Evolutionary conservation across 139 green algal species (phyloP), one percentile per base, ranked within the genome.

Genomic region (Chlorella sp.): DNA sequence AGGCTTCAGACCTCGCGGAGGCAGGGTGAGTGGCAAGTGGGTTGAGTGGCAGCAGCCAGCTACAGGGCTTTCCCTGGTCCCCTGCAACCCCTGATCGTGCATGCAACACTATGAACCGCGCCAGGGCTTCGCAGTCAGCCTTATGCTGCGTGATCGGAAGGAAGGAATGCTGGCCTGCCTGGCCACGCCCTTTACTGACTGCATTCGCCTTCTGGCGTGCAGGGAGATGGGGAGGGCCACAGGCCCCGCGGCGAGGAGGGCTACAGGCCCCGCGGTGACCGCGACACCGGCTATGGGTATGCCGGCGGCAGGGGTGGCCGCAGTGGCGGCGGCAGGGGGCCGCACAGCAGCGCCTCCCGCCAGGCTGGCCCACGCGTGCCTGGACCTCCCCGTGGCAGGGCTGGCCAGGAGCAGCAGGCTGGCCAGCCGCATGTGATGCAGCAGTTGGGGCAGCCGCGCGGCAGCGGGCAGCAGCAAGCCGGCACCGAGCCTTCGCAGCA

Each of bases 341-440:
- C n/a, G 34, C 76, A 66, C 40, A 36, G 9, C 19, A 36, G 78
- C n/a, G 78, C 40, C 22, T 68, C 34, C 53, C 42, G 80, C 4
- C 60, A 66, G 26, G 36, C 37, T 24, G 82, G 60, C 34, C 82
- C 81, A 22, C 75, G 57, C n/a, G 57, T 86, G 14, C 57, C 82
- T 34, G 82, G 18, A 9, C 82, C 82, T 30, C 42, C 14, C 15
- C 42, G 82, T 60, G 24, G 57, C 34, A 76, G 60, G 57, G 57
- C 82, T n/a, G n/a, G 18, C 11, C n/a, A 86, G 22, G 57, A 76
- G 32, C 81, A 86, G 30, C 34, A n/a, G 9, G 18, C 34, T 42
- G 75, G n/a, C 14, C 57, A 75, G 57, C 82, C 82, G 32, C 82
- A 86, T 18, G 34, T 76, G 57, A 34, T 86, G 57, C 66, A 76